These are phyloP conservation scores for Vigna radiata DNA, from an alignment of 306 rosid genomes.

Conservation along the genomic window DNA sequence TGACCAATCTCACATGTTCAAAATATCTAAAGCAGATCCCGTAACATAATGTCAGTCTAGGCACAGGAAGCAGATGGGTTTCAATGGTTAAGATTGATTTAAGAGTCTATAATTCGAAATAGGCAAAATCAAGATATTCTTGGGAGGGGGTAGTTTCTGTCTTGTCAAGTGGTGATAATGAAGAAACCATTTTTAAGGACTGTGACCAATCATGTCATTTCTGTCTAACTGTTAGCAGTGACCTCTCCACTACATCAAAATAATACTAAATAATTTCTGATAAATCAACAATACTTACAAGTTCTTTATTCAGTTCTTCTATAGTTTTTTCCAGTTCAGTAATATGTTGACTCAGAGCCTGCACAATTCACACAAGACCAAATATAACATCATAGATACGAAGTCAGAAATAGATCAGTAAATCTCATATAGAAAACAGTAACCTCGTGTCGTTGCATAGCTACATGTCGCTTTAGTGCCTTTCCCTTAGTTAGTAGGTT, in stretches of 20 bases:
- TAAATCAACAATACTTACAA: slow-evolving; percentile 63
- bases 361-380: slow-evolving; percentile 52
- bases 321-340: slow-evolving; percentile 77
- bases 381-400: slow-evolving; percentile 38
- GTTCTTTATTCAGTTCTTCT: slow-evolving; percentile 74
- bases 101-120: slow-evolving; percentile 14
- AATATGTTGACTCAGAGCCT: slow-evolving; percentile 98
- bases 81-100: neutral
- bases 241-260: slow-evolving; percentile 23
- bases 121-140: neutral
- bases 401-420: slow-evolving; percentile 38
- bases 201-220: slow-evolving; percentile 12
- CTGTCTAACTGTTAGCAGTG: neutral
- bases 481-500: slow-evolving; percentile 93
- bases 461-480: slow-evolving; percentile 92
- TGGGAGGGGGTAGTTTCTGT: neutral
- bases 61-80: slow-evolving; percentile 10
- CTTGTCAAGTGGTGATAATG: neutral
- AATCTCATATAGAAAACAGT: slow-evolving; percentile 16
- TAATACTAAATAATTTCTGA: neutral
- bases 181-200: slow-evolving; percentile 12
- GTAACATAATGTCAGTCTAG: slow-evolving; percentile 6
- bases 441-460: slow-evolving; percentile 99
- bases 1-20: slow-evolving; percentile 16
- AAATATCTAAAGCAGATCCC: neutral